Evolutionary conservation across 106 monocot genomes (phyloP).

Genomic region (Chionographis japonica): DNA sequence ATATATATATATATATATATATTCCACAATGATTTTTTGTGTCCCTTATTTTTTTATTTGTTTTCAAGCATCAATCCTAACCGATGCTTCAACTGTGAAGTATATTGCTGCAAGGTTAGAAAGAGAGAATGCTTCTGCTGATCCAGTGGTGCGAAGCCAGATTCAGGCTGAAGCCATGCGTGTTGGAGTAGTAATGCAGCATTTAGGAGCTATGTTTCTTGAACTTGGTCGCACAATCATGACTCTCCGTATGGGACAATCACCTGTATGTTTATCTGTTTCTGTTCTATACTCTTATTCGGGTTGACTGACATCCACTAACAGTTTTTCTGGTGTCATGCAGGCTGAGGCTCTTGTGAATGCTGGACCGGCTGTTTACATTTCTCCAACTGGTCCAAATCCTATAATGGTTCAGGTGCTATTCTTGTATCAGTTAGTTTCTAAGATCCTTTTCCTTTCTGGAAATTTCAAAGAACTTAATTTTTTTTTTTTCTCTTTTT

Average conservation of each 20-base stretch:
- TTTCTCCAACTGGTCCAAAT: conserved; percentile 74
- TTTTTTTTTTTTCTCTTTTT: neutral
- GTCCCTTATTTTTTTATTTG: neutral
- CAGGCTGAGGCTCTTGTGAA: conserved; percentile 76
- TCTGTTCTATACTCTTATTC: neutral
- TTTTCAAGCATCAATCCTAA: too few relatives aligned
- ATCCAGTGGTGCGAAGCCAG: conserved; percentile 39
- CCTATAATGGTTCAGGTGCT: conserved; percentile 95
- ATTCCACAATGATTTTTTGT: neutral
- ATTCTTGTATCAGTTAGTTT: neutral
- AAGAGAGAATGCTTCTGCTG: conserved; percentile 49
- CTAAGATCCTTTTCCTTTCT: neutral
- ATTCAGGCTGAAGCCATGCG: conserved; percentile 74
- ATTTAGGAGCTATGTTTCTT: conserved; percentile 83
- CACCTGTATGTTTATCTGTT: conserved; percentile 58
- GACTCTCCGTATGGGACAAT: conserved; percentile 72
- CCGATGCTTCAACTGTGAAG: conserved; percentile 20
- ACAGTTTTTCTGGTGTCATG: conserved; percentile 7
- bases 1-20: neutral
- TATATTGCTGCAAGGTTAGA: conserved; percentile 44
- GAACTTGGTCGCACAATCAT: conserved; percentile 89
- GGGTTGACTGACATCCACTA: neutral
- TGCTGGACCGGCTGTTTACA: conserved; percentile 87
- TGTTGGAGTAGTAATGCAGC: conserved; percentile 77
- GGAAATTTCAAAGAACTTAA: neutral